Conservation (phyloP, 2,329 filamentous ascomycete genomes). For the Fusarium compactum region DNA sequence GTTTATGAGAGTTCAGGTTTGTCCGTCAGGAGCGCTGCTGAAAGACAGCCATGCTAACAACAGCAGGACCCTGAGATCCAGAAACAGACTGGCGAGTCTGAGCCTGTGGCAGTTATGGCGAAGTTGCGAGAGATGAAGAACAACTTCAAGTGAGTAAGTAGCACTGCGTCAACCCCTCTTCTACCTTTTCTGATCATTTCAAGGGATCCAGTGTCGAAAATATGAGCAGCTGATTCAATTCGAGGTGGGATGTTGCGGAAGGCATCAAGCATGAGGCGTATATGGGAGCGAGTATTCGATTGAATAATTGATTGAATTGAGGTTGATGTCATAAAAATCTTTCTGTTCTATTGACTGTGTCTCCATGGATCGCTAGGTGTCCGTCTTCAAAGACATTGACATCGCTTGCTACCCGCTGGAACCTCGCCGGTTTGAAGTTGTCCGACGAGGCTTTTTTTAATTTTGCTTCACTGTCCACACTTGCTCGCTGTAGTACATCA, state of each 20-base stretch:
- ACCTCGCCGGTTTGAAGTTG: conserved; percentile 42
- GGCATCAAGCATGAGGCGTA: conserved; percentile 2
- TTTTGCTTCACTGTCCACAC: conserved; percentile 79
- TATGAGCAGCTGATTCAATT: conserved; percentile 37
- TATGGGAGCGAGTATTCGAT: neutral
- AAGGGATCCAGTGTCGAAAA: conserved; percentile 48
- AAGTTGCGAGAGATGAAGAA: conserved; percentile 94
- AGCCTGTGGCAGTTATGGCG: conserved; percentile 86
- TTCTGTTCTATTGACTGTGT: conserved; percentile 44
- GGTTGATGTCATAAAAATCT: conserved; percentile 5
- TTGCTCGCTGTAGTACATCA: conserved; percentile 67
- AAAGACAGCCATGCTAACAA: neutral
- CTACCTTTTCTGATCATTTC: conserved; percentile 9
- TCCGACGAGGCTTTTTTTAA: conserved; percentile 54
- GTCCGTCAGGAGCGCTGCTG: conserved; percentile 45
- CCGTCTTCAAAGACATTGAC: conserved; percentile 42
- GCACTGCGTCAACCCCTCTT: neutral
- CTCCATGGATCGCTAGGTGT: conserved; percentile 54
- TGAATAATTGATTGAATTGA: conserved; percentile 10
- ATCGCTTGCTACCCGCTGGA: conserved; percentile 51
- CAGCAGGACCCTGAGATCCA: conserved; percentile 83
- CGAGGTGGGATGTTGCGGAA: neutral
- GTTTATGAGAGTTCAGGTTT: conserved; percentile 89
- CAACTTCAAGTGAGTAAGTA: conserved; percentile 69
- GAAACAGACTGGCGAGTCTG: conserved; percentile 82